Evolutionary conservation across 2,329 filamentous ascomycete genomes (phyloP).

Genomic region (Penicillium decumbens): DNA sequence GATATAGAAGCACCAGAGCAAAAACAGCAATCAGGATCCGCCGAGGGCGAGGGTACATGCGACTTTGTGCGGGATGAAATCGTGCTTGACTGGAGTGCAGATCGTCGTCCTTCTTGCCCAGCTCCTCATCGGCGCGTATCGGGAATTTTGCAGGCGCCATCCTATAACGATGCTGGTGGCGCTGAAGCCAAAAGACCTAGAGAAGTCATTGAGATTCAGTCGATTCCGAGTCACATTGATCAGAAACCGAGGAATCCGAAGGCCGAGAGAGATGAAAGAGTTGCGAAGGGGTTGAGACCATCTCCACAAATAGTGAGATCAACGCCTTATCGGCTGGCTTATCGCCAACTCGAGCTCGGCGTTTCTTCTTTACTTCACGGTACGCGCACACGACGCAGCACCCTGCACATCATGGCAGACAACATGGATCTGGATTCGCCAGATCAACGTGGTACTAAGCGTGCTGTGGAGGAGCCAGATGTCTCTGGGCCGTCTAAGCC

Average conservation of each 20-base stretch:
- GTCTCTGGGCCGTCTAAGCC: constrained; percentile 36
- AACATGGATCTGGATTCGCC: constrained; percentile 43
- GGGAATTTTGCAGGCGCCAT: constrained; percentile 43
- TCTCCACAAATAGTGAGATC: constrained; percentile 7
- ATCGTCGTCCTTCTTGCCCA: constrained; percentile 63
- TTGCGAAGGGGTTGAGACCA: neutral
- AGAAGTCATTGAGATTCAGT: neutral
- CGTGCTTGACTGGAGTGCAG: constrained; percentile 39
- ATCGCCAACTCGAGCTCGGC: constrained; percentile 12
- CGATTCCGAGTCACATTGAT: neutral
- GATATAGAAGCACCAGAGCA: constrained; percentile 53
- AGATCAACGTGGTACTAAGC: constrained; percentile 44
- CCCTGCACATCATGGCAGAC: constrained; percentile 29
- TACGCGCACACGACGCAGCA: constrained; percentile 6
- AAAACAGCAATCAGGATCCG: constrained; percentile 49
- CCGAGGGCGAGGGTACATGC: constrained; percentile 41
- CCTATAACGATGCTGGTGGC: constrained; percentile 4
- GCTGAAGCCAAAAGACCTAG: constrained; percentile 16
- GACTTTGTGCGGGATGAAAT: constrained; percentile 31
- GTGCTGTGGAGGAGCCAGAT: constrained; percentile 46
- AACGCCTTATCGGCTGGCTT: constrained; percentile 20
- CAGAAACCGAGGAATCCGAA: neutral
- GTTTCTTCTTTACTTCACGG: constrained; percentile 18
- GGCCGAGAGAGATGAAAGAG: neutral
- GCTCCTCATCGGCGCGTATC: constrained; percentile 56